Conservation (phyloP, 805 yeast species). For the Zygoascus ofunaensis region DNA sequence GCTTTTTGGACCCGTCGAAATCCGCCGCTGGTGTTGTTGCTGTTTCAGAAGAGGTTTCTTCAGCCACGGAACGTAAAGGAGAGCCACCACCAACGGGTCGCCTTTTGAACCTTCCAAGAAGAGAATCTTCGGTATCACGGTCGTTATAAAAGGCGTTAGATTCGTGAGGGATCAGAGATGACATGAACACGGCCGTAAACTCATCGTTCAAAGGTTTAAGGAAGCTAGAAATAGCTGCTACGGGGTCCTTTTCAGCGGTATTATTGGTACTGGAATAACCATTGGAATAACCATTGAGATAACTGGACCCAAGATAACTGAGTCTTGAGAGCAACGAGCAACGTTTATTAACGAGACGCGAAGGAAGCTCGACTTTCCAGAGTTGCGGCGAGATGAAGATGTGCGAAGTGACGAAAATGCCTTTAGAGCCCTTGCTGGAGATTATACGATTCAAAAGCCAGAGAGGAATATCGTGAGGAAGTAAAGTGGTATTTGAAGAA, state of each 20-base stretch:
- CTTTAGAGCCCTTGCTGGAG: conserved; percentile 3
- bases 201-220: neutral
- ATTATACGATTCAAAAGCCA: conserved; percentile 13
- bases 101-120: too few relatives aligned
- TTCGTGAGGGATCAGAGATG: too few relatives aligned
- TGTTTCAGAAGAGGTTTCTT: too few relatives aligned
- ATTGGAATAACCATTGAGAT: too few relatives aligned
- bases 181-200: neutral
- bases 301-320: neutral
- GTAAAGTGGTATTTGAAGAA: too few relatives aligned
- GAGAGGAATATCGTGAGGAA: conserved; percentile 1
- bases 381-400: conserved; percentile 8
- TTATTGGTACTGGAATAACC: neutral
- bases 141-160: too few relatives aligned
- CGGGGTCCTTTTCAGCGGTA: neutral
- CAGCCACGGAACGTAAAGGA: too few relatives aligned
- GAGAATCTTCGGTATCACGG: too few relatives aligned
- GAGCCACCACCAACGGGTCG: too few relatives aligned
- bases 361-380: conserved; percentile 5
- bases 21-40: too few relatives aligned
- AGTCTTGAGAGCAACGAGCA: neutral
- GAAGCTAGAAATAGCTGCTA: neutral
- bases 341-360: neutral
- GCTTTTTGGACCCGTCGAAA: too few relatives aligned
- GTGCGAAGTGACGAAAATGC: conserved; percentile 6